A percentile compares a stretch with the other conserved stretches of the same genome.
Conservation (phyloP, 495 filamentous ascomycete species). For the Durotheca rogersii region DNA sequence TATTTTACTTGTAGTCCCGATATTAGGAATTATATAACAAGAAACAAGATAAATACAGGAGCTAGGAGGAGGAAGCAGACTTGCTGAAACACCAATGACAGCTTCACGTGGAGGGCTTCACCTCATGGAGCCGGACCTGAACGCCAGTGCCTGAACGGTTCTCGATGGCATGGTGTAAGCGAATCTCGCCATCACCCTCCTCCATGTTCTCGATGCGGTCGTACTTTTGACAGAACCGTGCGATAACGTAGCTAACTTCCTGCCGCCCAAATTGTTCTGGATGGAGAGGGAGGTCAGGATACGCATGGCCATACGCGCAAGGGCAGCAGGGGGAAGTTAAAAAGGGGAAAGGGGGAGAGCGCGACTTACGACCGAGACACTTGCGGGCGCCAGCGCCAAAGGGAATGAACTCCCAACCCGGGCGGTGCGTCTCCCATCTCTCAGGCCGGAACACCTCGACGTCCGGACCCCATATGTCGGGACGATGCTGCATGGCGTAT, state of each 20-base stretch:
- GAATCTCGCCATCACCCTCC: slow-evolving; percentile 33
- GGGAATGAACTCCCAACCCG: slow-evolving; percentile 43
- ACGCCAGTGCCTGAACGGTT: slow-evolving; percentile 51
- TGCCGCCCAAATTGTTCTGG: slow-evolving; percentile 48
- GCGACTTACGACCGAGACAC: slow-evolving; percentile 34
- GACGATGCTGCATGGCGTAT: slow-evolving; percentile 38
- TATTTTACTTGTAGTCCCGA: no score
- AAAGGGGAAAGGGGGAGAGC: background rate
- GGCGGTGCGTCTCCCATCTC: slow-evolving; percentile 36
- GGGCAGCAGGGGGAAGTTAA: no score
- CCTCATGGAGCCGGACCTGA: slow-evolving; percentile 40
- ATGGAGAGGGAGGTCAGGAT: slow-evolving; percentile 2
- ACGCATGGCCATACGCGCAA: no score
- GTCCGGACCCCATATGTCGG: slow-evolving; percentile 43
- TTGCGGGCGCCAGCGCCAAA: slow-evolving; percentile 26
- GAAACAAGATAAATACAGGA: no score
- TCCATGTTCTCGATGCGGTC: slow-evolving; percentile 43
- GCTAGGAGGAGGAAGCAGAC: no score
- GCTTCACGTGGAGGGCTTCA: slow-evolving; percentile 5
- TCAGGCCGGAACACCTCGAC: slow-evolving; percentile 33
- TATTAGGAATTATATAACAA: no score
- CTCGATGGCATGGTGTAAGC: slow-evolving; percentile 49
- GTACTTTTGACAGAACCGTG: slow-evolving; percentile 48
- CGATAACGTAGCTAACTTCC: slow-evolving; percentile 45
- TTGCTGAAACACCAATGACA: background rate